Evolutionary conservation across 129 eudicot species (phyloP).

Genomic region (Arctium minus): DNA sequence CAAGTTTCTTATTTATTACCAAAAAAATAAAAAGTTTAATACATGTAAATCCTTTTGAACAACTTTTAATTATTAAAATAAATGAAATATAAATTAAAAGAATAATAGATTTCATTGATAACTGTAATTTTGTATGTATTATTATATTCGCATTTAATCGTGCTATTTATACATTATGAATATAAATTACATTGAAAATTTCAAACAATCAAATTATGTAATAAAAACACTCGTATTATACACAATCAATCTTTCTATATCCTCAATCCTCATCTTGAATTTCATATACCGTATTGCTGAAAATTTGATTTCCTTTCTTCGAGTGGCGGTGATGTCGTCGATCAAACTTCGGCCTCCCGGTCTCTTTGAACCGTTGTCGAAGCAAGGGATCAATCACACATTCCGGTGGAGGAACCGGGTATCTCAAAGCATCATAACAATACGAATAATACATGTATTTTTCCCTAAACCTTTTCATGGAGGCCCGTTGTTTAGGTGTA

Average conservation of each 20-base stretch:
- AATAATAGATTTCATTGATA: neutral
- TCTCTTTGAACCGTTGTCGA: conserved; percentile 49
- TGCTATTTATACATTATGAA: conserved; percentile 4
- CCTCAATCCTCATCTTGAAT: conserved; percentile 42
- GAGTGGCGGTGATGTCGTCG: conserved; percentile 31
- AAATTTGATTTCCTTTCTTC: conserved; percentile 32
- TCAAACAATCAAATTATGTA: conserved; percentile 28
- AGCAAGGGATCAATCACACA: conserved; percentile 63
- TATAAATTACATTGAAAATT: conserved; percentile 18
- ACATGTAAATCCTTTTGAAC: too few species aligned
- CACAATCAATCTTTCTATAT: conserved; percentile 15
- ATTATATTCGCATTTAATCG: conserved; percentile 13
- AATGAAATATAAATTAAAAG: neutral
- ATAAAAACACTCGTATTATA: conserved; percentile 31
- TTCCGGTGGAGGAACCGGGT: conserved; percentile 59
- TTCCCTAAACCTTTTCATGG: conserved; percentile 65
- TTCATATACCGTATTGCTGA: conserved; percentile 34
- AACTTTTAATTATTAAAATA: neutral
- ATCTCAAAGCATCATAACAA: conserved; percentile 70
- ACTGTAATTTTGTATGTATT: neutral
- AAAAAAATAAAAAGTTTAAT: too few species aligned
- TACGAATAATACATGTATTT: conserved; percentile 84
- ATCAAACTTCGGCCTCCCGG: conserved; percentile 61
- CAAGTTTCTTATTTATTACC: too few species aligned
- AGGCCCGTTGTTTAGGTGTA: conserved; percentile 41